phyloP scores from a whole-genome alignment of 352 stramenopile genomes.

The Phytophthora sojae region DNA sequence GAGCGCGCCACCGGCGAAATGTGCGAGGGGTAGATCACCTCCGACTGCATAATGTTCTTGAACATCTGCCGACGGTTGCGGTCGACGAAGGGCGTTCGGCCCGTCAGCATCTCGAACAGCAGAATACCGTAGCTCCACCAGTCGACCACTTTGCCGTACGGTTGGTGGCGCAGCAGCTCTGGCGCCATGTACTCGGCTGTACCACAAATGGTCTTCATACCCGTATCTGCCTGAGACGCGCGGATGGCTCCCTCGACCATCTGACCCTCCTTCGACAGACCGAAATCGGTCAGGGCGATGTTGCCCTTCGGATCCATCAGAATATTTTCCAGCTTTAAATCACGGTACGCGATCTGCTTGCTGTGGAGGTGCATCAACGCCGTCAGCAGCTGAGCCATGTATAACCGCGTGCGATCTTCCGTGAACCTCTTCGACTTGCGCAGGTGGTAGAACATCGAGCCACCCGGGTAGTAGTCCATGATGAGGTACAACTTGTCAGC shows the following conservation, averaged over 20 bases:
- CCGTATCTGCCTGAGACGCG: conserved; percentile 75
- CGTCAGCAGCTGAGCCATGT: conserved; percentile 89
- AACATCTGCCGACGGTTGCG: conserved; percentile 91
- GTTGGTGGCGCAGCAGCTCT: conserved; percentile 83
- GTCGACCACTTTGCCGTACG: conserved; percentile 91
- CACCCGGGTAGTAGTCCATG: conserved; percentile 95
- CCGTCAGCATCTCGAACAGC: conserved; percentile 91
- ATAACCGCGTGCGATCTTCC: conserved; percentile 85
- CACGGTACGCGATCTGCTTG: conserved; percentile 91
- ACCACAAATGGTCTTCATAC: conserved; percentile 92
- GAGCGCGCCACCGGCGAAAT: conserved; percentile 78
- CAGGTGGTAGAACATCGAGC: conserved; percentile 91
- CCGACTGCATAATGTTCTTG: conserved; percentile 92
- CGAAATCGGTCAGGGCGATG: conserved; percentile 90
- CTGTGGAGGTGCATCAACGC: conserved; percentile 90
- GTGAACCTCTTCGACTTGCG: conserved; percentile 89
- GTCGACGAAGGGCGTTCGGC: conserved; percentile 88
- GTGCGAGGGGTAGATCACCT: conserved; percentile 90
- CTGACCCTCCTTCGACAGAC: conserved; percentile 88
- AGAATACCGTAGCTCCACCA: conserved; percentile 93
- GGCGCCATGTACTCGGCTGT: conserved; percentile 92
- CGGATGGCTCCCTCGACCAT: conserved; percentile 84
- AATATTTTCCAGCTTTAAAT: conserved; percentile 93
- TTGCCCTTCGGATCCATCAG: conserved; percentile 90
- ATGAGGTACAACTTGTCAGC: conserved; percentile 96